A percentile compares a stretch with the other conserved stretches of the same genome.
phyloP scores from a whole-genome alignment of 768 basidiomycete species.

The Agaricus blazei region DNA sequence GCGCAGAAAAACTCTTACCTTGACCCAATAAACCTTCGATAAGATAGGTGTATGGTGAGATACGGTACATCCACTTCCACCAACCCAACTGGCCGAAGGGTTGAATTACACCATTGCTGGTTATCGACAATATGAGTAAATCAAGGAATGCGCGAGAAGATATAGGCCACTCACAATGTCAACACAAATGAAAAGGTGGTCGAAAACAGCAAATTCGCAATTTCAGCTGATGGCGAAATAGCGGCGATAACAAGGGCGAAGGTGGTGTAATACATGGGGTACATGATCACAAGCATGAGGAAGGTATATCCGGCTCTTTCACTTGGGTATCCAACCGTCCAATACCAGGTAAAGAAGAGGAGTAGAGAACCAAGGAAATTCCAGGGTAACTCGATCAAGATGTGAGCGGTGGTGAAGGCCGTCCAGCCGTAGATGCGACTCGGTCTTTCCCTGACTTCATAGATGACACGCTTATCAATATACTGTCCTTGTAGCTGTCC shows the following conservation, averaged over 20 bases:
- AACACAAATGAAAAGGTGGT: slow-evolving; percentile 58
- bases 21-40: slow-evolving; percentile 44
- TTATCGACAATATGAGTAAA: neutral
- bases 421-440: slow-evolving; percentile 66
- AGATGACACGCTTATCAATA: slow-evolving; percentile 52
- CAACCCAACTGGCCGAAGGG: slow-evolving; percentile 57
- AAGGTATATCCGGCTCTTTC: slow-evolving; percentile 57
- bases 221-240: slow-evolving; percentile 54
- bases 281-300: slow-evolving; percentile 47
- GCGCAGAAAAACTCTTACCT: slow-evolving; percentile 22
- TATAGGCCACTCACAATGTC: slow-evolving; percentile 39
- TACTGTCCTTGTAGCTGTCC: slow-evolving; percentile 63
- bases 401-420: slow-evolving; percentile 48
- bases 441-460: slow-evolving; percentile 64
- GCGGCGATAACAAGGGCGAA: slow-evolving; percentile 57
- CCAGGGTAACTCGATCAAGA: slow-evolving; percentile 57
- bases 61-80: slow-evolving; percentile 50
- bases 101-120: slow-evolving; percentile 61
- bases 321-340: slow-evolving; percentile 57
- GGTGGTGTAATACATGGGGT: slow-evolving; percentile 56
- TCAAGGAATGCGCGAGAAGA: neutral
- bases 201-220: slow-evolving; percentile 53
- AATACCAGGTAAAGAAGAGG: slow-evolving; percentile 67
- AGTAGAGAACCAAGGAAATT: slow-evolving; percentile 53
- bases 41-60: slow-evolving; percentile 48